phyloP scores from a whole-genome alignment of 164 flowering plant genomes.

The Chimonanthus salicifolius region DNA sequence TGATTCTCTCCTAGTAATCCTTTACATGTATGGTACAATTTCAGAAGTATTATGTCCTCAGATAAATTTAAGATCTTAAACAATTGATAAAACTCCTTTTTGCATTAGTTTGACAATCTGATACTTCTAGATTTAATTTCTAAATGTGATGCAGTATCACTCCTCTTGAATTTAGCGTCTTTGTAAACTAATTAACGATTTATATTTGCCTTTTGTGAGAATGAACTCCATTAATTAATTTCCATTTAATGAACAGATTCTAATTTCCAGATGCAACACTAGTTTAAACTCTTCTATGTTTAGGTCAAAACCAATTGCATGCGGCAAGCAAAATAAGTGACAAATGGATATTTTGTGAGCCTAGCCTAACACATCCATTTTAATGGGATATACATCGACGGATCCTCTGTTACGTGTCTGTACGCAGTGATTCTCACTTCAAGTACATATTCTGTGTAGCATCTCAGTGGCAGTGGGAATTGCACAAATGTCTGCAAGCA shows the following conservation, averaged over 20 bases:
- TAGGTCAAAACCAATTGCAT: neutral
- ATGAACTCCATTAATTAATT: too few species aligned
- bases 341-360: neutral
- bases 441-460: neutral
- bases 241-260: neutral
- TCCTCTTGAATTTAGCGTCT: too few species aligned
- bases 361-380: neutral
- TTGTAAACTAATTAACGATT: too few species aligned
- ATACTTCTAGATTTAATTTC: neutral
- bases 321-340: neutral
- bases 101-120: neutral
- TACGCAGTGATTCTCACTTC: neutral
- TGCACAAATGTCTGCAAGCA: neutral
- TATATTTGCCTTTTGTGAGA: too few species aligned
- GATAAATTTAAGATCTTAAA: neutral
- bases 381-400: neutral
- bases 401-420: neutral
- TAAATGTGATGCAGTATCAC: neutral
- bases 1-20: too few species aligned
- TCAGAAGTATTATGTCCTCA: too few species aligned
- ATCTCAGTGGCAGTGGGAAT: neutral
- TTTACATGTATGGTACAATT: too few species aligned
- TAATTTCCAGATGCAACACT: neutral
- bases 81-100: neutral
- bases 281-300: neutral